phyloP scores from a whole-genome alignment of 1,284 basidiomycete genomes.

The Tetrapyrgos nigripes region DNA sequence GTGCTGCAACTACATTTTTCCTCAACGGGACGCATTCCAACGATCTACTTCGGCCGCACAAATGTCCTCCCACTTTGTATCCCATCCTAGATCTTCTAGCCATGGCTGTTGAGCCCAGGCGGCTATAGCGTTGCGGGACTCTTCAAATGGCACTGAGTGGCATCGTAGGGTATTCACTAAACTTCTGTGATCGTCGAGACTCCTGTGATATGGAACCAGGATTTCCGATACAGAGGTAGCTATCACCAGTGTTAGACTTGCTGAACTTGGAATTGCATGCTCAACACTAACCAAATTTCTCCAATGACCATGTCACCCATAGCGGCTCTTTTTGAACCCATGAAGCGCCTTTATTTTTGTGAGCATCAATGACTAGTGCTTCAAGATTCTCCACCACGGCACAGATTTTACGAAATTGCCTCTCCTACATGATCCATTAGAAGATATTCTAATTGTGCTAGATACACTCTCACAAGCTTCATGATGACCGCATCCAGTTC shows the following conservation, averaged over 20 bases:
- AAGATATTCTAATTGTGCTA: not conserved
- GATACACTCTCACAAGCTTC: conserved; percentile 63
- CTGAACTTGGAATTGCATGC: not conserved
- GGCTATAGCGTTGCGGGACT: conserved; percentile 61
- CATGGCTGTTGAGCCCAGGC: conserved; percentile 72
- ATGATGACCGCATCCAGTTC: conserved; percentile 63
- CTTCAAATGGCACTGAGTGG: conserved; percentile 72
- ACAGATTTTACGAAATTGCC: conserved; percentile 70
- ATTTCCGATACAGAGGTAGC: conserved; percentile 63
- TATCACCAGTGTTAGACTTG: conserved; percentile 30
- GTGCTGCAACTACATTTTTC: not conserved
- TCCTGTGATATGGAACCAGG: conserved; percentile 70
- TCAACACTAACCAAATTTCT: conserved; percentile 67
- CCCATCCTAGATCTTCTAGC: conserved; percentile 72
- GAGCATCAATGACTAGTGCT: conserved; percentile 65
- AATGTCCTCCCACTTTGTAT: conserved; percentile 75
- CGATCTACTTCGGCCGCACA: conserved; percentile 75
- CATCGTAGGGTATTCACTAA: conserved; percentile 64
- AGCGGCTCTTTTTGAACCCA: conserved; percentile 73
- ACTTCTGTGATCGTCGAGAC: conserved; percentile 61
- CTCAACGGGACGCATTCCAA: conserved; percentile 54
- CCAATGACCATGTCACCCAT: conserved; percentile 82
- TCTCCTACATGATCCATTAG: conserved; percentile 54
- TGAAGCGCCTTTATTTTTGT: conserved; percentile 69
- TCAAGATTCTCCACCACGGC: conserved; percentile 68